Percentiles rank a stretch among this genome's conserved stretches.
These are phyloP conservation scores for Pseudoscleropodium purum DNA, from an alignment of 225 moss, liverwort and hornwort species.

Conservation along the genomic window DNA sequence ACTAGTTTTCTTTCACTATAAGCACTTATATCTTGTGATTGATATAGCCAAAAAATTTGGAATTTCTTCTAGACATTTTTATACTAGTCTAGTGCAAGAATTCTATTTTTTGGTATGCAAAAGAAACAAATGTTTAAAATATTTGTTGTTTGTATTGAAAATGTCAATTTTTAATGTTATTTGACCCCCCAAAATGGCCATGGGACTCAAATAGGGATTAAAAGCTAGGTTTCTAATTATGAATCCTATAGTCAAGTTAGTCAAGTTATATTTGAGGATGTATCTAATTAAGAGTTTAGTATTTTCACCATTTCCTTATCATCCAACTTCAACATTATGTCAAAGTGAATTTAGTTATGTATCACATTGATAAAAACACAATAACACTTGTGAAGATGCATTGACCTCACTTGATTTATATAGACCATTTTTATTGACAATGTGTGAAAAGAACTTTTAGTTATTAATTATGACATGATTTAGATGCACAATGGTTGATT, in stretches of 20 bases:
- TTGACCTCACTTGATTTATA: neutral
- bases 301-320: neutral
- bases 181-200: no score
- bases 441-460: neutral
- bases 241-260: neutral
- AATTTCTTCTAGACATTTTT: neutral
- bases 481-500: neutral
- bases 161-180: neutral
- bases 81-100: neutral
- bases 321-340: neutral
- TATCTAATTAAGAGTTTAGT: neutral
- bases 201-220: fast-evolving
- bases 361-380: neutral
- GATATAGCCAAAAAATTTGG: fast-evolving
- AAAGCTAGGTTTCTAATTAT: no score
- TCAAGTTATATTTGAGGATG: neutral
- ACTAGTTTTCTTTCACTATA: neutral
- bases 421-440: neutral
- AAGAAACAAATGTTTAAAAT: neutral
- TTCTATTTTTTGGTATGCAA: neutral
- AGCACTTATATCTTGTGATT: neutral
- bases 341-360: neutral
- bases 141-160: neutral
- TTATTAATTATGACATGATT: neutral
- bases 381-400: neutral